Evolutionary conservation across 148 eudicot species (phyloP).

Genomic region (Spergularia bocconei): DNA sequence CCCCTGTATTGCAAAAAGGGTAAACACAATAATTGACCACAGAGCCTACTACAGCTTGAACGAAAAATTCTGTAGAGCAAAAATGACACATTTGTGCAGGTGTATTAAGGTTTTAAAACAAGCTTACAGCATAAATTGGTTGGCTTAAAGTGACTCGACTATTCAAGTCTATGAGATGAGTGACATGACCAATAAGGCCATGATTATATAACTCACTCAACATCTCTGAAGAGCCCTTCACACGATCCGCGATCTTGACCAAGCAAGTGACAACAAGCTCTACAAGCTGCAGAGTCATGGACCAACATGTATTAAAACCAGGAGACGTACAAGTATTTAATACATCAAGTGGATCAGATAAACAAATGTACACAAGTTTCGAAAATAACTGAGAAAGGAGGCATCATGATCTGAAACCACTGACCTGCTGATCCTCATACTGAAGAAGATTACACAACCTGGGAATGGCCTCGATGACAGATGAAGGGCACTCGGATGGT

Average conservation of each 20-base stretch:
- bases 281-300: constrained; percentile 58
- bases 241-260: constrained; percentile 68
- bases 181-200: constrained; percentile 65
- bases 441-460: constrained; percentile 78
- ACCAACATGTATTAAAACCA: background rate
- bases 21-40: constrained; percentile 1
- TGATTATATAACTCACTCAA: constrained; percentile 64
- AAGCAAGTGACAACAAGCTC: constrained; percentile 81
- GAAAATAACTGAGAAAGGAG: constrained; percentile 1
- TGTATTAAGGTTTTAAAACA: background rate
- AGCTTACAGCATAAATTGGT: constrained; percentile 58
- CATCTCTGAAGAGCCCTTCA: constrained; percentile 53
- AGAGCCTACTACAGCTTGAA: background rate
- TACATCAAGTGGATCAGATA: background rate
- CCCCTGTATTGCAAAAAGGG: constrained; percentile 46
- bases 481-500: constrained; percentile 63
- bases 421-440: constrained; percentile 86
- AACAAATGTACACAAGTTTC: background rate
- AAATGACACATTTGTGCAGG: constrained; percentile 6
- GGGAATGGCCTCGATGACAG: constrained; percentile 85
- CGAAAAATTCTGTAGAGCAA: background rate
- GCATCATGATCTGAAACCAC: constrained; percentile 2
- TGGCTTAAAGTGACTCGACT: constrained; percentile 61
- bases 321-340: background rate
- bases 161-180: constrained; percentile 59